A percentile compares a stretch with the other conserved stretches of the same genome.
Evolutionary conservation across 2,329 filamentous ascomycete species (phyloP).

Genomic region (Chlorencoelia australis): DNA sequence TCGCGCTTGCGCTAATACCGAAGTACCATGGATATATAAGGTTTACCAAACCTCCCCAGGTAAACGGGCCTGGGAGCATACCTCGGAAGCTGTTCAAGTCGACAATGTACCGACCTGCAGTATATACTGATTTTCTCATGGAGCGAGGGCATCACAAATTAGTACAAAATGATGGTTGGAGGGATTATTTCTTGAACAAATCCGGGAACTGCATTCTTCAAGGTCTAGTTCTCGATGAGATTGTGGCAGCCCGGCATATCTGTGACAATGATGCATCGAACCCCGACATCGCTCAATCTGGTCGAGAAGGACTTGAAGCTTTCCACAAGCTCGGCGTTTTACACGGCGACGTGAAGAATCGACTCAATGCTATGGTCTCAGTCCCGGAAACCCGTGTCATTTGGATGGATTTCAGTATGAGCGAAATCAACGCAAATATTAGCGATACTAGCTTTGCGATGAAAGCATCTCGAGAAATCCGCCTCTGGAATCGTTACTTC

Average conservation of each 20-base stretch:
- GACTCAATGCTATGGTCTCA: constrained; percentile 1
- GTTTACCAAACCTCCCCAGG: not conserved
- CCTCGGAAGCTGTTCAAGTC: not conserved
- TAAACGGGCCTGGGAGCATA: not conserved
- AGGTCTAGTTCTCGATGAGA: constrained; percentile 5
- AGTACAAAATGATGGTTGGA: constrained; percentile 3
- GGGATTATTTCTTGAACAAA: constrained; percentile 5
- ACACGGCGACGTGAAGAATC: constrained; percentile 7
- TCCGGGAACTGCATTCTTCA: constrained; percentile 3
- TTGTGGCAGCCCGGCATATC: constrained; percentile 4
- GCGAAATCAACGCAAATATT: constrained; percentile 3
- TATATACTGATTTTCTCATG: constrained; percentile 7
- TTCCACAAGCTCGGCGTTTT: constrained; percentile 3
- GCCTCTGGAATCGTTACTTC: constrained; percentile 1
- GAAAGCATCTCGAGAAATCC: constrained; percentile 4
- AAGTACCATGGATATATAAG: not conserved
- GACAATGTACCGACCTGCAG: not conserved
- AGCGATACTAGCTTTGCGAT: constrained; percentile 1
- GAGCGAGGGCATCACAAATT: not conserved
- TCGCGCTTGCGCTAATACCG: not conserved
- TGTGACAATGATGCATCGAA: constrained; percentile 3
- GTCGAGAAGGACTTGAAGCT: constrained; percentile 9
- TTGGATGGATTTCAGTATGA: constrained; percentile 2
- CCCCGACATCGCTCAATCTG: constrained; percentile 4
- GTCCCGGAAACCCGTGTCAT: constrained; percentile 1